phyloP scores from a whole-genome alignment of 2,329 filamentous ascomycete species.

The Talaromyces sp. region DNA sequence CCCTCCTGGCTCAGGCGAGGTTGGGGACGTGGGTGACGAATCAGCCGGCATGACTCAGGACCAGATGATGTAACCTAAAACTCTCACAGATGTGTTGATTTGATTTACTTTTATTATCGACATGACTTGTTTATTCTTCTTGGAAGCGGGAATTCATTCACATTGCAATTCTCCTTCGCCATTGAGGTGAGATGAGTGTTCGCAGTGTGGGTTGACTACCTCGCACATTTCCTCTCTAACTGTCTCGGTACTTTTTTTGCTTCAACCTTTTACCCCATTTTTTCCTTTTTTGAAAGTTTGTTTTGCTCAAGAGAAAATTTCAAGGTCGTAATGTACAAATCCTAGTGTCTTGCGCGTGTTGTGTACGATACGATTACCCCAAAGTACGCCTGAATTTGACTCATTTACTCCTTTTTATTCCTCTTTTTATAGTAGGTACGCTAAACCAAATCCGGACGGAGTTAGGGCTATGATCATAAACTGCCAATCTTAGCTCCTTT shows the following conservation, averaged over 20 bases:
- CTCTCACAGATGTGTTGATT: not conserved
- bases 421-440: constrained; percentile 19
- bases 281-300: not conserved
- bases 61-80: constrained; percentile 77
- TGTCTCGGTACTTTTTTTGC: not conserved
- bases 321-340: constrained; percentile 4
- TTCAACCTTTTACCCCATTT: not conserved
- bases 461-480: not conserved
- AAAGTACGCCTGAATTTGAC: constrained; percentile 11
- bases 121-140: not conserved
- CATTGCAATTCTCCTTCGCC: not conserved
- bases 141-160: not conserved
- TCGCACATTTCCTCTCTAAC: not conserved
- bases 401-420: not conserved
- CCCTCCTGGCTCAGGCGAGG: constrained; percentile 58
- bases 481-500: not conserved
- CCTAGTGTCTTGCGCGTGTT: constrained; percentile 11
- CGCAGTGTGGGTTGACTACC: not conserved
- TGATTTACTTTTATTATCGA: not conserved
- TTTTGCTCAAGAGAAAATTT: not conserved
- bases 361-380: constrained; percentile 15
- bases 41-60: constrained; percentile 80
- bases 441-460: not conserved
- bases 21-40: constrained; percentile 78
- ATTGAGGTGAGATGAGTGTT: not conserved